Evolutionary conservation across 2,329 filamentous ascomycete species (phyloP), one percentile per base, ranked within the genome.

Genomic region (Mycosphaerella arachidis): DNA sequence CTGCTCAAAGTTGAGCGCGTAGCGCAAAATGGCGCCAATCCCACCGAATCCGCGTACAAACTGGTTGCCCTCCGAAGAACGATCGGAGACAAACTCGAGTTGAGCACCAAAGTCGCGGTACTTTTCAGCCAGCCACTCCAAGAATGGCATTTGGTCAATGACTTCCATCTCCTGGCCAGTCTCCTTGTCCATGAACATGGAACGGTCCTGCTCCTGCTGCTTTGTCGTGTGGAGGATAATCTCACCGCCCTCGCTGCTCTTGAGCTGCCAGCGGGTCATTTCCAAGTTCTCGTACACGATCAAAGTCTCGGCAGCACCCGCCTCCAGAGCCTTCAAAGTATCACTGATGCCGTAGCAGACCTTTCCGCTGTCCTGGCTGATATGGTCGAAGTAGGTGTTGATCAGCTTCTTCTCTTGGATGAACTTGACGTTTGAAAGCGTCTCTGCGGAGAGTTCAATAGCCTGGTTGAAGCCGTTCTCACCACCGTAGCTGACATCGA

Each of bases 361-460:
- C 74, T 92, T 94, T 69, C 94, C 94, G 55, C 89, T 96, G 74
- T 99, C 94, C 78, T 96, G 92, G 76, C 91, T 96, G 73, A 99
- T 97, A 79, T 99, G 93, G 76, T 99, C 92, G 72, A 99, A 99
- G 83, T 99, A 99, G 75, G 90, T 92, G 76, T 93, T 93, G 73
- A 99, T 99, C 65, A 99, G 86, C 82, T 97, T 99, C 89, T 99
- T 99, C 84, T 99, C 94, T 79, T 99, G 94, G 76, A 99, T 97
- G 77, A 99, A 99, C 81, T 99, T 99, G 84, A 99, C 94, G 75
- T 97, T 99, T 78, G 92, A 90, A 52, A 99, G 85, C 7, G 94
- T 99, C 82, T 99, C 95, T 7, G 92, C 86, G 29, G 94, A 89
- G 71, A 99, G 79, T 75, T 99, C 94, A 66, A 99, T 99, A 62